Evolutionary conservation across 2,329 filamentous ascomycete species (phyloP).

Genomic region (Celoporthe dispersa): DNA sequence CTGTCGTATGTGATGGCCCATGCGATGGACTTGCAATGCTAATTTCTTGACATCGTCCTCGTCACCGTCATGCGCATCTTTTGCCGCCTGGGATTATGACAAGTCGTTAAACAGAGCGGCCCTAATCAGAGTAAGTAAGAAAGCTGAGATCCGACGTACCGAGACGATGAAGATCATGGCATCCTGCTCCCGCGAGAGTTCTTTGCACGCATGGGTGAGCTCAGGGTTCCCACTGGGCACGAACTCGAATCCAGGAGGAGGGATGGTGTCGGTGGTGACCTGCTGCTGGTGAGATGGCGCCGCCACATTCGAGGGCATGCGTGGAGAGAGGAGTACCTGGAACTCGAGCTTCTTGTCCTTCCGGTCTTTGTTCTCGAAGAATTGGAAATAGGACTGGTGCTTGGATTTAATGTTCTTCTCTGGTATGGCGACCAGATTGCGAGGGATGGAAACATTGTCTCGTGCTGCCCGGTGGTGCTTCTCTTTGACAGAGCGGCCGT

Average conservation of each 20-base stretch:
- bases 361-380: slow-evolving; percentile 66
- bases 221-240: slow-evolving; percentile 66
- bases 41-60: slow-evolving; percentile 43
- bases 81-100: slow-evolving; percentile 38
- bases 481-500: slow-evolving; percentile 39
- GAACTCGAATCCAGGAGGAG: slow-evolving; percentile 66
- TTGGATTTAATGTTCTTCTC: slow-evolving; percentile 49
- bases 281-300: slow-evolving; percentile 39
- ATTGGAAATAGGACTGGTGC: slow-evolving; percentile 66
- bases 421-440: slow-evolving; percentile 37
- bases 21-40: slow-evolving; percentile 60
- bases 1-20: slow-evolving; percentile 64
- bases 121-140: slow-evolving; percentile 9
- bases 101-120: slow-evolving; percentile 30
- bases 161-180: slow-evolving; percentile 71
- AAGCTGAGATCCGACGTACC: slow-evolving; percentile 46
- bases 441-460: slow-evolving; percentile 34
- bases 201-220: slow-evolving; percentile 65
- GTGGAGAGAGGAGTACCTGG: slow-evolving; percentile 50
- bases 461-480: slow-evolving; percentile 38
- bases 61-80: slow-evolving; percentile 33
- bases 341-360: slow-evolving; percentile 65
- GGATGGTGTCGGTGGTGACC: slow-evolving; percentile 55
- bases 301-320: slow-evolving; percentile 20
- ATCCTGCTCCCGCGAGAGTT: slow-evolving; percentile 63